Evolutionary conservation across 2,329 filamentous ascomycete genomes (phyloP).

Genomic region (Exophiala sideris): DNA sequence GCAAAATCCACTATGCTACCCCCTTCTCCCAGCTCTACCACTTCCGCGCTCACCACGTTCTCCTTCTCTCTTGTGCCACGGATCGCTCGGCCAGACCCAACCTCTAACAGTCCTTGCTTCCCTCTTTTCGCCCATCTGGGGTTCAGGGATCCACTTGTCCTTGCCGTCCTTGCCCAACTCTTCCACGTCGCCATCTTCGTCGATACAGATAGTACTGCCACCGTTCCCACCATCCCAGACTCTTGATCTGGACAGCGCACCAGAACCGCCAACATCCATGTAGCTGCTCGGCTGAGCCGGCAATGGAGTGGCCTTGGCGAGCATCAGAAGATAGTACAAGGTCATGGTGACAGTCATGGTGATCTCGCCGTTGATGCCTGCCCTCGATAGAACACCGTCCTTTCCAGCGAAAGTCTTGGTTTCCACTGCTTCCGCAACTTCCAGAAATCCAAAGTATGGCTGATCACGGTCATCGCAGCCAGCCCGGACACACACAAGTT

Average conservation of each 20-base stretch:
- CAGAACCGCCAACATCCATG: slow-evolving; percentile 60
- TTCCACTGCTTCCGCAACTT: slow-evolving; percentile 61
- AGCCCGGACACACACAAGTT: slow-evolving; percentile 84
- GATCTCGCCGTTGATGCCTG: slow-evolving; percentile 20
- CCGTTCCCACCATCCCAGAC: slow-evolving; percentile 36
- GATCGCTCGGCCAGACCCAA: slow-evolving; percentile 62
- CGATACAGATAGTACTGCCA: slow-evolving; percentile 11
- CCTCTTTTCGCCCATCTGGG: slow-evolving; percentile 57
- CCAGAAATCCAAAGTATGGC: slow-evolving; percentile 85
- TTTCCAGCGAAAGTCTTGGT: slow-evolving; percentile 43
- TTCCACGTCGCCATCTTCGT: slow-evolving; percentile 25
- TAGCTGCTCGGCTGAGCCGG: slow-evolving; percentile 55
- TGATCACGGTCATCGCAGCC: slow-evolving; percentile 61
- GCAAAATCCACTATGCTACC: slow-evolving; percentile 1
- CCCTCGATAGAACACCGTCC: slow-evolving; percentile 6
- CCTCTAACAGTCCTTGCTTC: slow-evolving; percentile 59
- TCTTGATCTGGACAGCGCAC: slow-evolving; percentile 55
- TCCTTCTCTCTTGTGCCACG: slow-evolving; percentile 56
- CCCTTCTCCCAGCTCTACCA: slow-evolving; percentile 15
- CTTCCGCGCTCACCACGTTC: slow-evolving; percentile 31
- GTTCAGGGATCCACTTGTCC: slow-evolving; percentile 62
- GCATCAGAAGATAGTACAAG: slow-evolving; percentile 64
- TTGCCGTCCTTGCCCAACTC: slow-evolving; percentile 42
- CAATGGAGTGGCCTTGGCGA: slow-evolving; percentile 59
- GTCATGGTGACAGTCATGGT: slow-evolving; percentile 58